These are phyloP conservation scores for Lathyrus oleraceus DNA, from an alignment of 306 rosid species.

Conservation along the genomic window DNA sequence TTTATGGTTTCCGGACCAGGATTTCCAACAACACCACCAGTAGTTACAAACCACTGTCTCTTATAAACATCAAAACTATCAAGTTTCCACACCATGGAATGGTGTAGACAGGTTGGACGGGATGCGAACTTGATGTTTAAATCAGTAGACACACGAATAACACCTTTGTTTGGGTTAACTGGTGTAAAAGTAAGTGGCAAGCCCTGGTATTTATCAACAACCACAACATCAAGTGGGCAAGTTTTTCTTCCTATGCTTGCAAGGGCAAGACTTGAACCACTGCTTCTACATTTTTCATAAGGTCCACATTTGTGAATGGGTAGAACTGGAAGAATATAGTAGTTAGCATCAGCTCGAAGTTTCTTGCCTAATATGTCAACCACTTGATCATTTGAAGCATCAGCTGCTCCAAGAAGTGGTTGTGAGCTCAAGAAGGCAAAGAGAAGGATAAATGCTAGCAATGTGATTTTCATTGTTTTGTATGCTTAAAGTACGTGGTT, in stretches of 20 bases:
- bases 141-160: conserved; percentile 43
- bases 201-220: conserved; percentile 35
- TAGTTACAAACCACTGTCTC: conserved; percentile 43
- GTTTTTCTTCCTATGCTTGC: neutral
- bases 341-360: conserved; percentile 7
- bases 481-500: neutral
- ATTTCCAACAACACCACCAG: conserved; percentile 41
- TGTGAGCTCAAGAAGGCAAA: neutral
- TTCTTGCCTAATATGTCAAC: conserved; percentile 40
- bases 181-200: conserved; percentile 42
- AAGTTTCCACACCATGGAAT: conserved; percentile 49
- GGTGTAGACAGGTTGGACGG: neutral
- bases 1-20: conserved; percentile 28
- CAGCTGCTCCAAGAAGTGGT: neutral
- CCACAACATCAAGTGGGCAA: conserved; percentile 47
- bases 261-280: conserved; percentile 1
- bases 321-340: conserved; percentile 21
- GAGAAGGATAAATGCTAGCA: neutral
- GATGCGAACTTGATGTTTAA: conserved; percentile 46
- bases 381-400: conserved; percentile 31
- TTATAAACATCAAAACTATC: conserved; percentile 6
- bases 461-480: conserved; percentile 22
- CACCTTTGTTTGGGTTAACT: conserved; percentile 26
- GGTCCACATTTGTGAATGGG: neutral
- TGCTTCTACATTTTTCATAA: neutral